phyloP scores from a whole-genome alignment of 805 yeast genomes.

The Metschnikowia anglica region DNA sequence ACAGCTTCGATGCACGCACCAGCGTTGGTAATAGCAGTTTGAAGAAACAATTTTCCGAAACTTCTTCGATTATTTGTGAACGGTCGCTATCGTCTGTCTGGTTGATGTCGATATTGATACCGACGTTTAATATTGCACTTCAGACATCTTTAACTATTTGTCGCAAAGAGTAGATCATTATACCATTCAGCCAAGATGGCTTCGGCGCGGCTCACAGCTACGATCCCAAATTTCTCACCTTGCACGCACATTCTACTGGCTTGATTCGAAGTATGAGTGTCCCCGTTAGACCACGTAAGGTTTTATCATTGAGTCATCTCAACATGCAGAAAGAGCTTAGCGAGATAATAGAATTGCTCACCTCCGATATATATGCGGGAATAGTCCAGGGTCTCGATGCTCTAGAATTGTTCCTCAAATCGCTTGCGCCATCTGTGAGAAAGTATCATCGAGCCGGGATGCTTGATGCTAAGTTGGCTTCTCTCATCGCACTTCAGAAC shows the following conservation, averaged over 20 bases:
- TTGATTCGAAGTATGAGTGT: too few species aligned
- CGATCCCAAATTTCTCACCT: not conserved
- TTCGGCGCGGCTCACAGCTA: not conserved
- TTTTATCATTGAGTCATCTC: not conserved
- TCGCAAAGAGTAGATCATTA: too few species aligned
- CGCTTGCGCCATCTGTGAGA: conserved; percentile 15
- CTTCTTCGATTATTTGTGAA: too few species aligned
- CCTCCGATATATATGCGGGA: conserved; percentile 5
- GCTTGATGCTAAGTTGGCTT: conserved; percentile 12
- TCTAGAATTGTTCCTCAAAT: conserved; percentile 13
- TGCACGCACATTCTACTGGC: too few species aligned
- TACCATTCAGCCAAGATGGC: not conserved
- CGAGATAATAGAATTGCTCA: conserved; percentile 8
- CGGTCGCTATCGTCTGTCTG: too few species aligned
- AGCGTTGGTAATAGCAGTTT: too few species aligned
- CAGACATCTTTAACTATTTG: too few species aligned
- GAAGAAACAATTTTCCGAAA: too few species aligned
- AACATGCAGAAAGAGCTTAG: conserved; percentile 8
- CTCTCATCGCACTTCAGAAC: conserved; percentile 51
- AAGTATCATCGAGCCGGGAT: conserved; percentile 10
- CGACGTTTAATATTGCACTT: too few species aligned
- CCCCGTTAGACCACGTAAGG: not conserved
- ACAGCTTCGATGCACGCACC: too few species aligned
- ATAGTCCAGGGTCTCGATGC: conserved; percentile 11
- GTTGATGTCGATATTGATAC: too few species aligned